phyloP scores from a whole-genome alignment of 257 asterid genomes.

The Solanum acaule region DNA sequence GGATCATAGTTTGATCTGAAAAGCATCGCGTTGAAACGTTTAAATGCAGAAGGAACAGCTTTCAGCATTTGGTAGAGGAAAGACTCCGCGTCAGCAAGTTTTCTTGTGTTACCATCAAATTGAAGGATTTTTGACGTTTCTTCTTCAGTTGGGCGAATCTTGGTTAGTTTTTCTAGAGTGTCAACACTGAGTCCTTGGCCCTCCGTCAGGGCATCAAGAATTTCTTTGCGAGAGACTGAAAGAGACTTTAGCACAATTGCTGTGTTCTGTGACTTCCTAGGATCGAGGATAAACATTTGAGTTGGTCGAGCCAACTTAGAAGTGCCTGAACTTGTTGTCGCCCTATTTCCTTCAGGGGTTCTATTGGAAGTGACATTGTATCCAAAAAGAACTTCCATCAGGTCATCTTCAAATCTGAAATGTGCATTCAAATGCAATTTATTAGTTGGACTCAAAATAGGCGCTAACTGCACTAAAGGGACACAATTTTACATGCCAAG shows the following conservation, averaged over 20 bases:
- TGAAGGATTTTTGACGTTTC: conserved; percentile 52
- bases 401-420: conserved; percentile 66
- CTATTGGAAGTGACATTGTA: conserved; percentile 28
- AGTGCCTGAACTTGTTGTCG: conserved; percentile 9
- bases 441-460: not conserved
- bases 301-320: conserved; percentile 27
- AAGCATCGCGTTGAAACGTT: conserved; percentile 59
- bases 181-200: conserved; percentile 60
- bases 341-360: conserved; percentile 14
- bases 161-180: conserved; percentile 63
- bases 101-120: conserved; percentile 46
- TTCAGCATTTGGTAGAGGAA: conserved; percentile 63
- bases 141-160: conserved; percentile 62
- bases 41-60: conserved; percentile 64
- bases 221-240: conserved; percentile 47
- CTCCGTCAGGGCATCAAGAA: conserved; percentile 49
- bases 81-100: conserved; percentile 77
- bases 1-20: conserved; percentile 55
- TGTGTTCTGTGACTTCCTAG: conserved; percentile 69
- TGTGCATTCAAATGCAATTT: not conserved
- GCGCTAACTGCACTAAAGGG: not conserved
- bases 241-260: conserved; percentile 70
- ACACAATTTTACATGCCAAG: not conserved
- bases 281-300: conserved; percentile 59
- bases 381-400: conserved; percentile 72